Evolutionary conservation across 2,329 filamentous ascomycete genomes (phyloP).

Genomic region (Zymoseptoria ardabiliae): DNA sequence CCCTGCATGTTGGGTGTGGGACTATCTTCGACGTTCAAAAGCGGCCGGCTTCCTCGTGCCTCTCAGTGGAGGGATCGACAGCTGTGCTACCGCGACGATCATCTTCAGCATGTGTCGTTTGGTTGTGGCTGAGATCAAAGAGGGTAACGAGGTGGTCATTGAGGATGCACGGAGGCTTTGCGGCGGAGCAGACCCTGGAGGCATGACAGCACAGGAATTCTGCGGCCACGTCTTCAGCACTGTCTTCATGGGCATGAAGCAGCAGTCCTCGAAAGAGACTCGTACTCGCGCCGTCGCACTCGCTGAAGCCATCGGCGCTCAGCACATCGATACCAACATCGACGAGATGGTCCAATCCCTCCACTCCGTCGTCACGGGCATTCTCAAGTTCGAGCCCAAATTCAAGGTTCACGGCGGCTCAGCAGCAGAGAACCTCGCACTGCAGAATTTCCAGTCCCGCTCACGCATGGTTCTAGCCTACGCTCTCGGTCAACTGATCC

Average conservation of each 20-base stretch:
- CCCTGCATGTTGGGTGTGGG: conserved; percentile 60
- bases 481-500: conserved; percentile 56
- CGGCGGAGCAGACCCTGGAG: conserved; percentile 44
- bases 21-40: conserved; percentile 49
- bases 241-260: conserved; percentile 61
- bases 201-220: conserved; percentile 50
- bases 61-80: conserved; percentile 55
- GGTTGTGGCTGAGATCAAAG: conserved; percentile 46
- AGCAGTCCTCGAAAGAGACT: conserved; percentile 60
- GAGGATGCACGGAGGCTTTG: conserved; percentile 46
- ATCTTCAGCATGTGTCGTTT: conserved; percentile 46
- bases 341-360: conserved; percentile 58
- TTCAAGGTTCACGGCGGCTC: conserved; percentile 59
- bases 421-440: conserved; percentile 53
- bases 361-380: conserved; percentile 51
- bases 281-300: conserved; percentile 58
- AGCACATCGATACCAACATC: conserved; percentile 68
- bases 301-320: conserved; percentile 55
- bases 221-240: conserved; percentile 55
- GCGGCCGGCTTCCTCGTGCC: conserved; percentile 51
- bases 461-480: conserved; percentile 61
- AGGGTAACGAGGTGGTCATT: conserved; percentile 49
- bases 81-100: conserved; percentile 48
- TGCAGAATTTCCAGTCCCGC: conserved; percentile 63
- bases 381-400: conserved; percentile 53